Conservation (phyloP, 179 eudicot species). For the Spergularia azorica region DNA sequence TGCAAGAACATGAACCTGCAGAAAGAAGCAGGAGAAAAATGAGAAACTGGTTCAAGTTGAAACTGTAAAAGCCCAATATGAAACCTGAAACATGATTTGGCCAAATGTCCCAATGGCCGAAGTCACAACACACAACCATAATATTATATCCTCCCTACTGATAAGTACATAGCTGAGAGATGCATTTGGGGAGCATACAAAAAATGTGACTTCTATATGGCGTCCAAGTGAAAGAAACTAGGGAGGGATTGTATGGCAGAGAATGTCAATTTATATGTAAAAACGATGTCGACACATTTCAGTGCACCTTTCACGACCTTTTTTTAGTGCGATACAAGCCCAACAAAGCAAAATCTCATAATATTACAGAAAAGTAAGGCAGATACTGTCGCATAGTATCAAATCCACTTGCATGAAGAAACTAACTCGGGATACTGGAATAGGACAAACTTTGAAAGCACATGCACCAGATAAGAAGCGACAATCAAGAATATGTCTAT, state of each 20-base stretch:
- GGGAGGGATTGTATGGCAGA: too few relatives aligned
- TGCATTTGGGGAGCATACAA: neutral
- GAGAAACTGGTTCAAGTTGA: neutral
- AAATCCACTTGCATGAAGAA: neutral
- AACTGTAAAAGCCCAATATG: slow-evolving; percentile 1
- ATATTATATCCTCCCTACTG: neutral
- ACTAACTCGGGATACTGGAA: neutral
- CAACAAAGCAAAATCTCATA: neutral
- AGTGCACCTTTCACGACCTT: neutral
- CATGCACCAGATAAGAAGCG: neutral
- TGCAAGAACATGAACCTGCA: slow-evolving; percentile 84
- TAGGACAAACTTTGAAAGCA: neutral
- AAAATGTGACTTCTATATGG: too few relatives aligned
- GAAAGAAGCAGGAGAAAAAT: slow-evolving; percentile 13
- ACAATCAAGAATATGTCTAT: neutral
- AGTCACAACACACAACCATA: neutral
- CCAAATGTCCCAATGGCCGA: neutral
- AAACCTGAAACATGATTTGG: neutral
- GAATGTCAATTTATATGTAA: too few relatives aligned
- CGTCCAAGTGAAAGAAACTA: too few relatives aligned
- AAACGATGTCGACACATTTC: too few relatives aligned
- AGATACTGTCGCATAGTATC: neutral
- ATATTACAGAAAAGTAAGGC: slow-evolving; percentile 1
- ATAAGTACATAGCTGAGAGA: too few relatives aligned
- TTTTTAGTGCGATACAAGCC: neutral